Conservation (phyloP, 2,329 filamentous ascomycete species). For the Purpureocillium takamizusanense region DNA sequence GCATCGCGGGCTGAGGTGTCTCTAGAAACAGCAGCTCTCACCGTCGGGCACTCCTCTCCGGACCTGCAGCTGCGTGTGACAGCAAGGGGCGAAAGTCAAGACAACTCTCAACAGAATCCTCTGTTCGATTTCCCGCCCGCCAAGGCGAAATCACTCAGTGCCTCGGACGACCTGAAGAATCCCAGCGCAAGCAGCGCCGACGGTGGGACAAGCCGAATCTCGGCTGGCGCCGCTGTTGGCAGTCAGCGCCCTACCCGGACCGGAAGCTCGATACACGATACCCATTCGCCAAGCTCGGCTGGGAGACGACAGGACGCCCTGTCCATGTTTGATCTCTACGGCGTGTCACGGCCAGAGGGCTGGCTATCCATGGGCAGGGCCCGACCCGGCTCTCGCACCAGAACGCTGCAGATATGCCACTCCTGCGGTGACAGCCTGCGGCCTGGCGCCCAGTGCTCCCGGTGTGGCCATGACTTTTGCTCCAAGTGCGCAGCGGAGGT, state of each 20-base stretch:
- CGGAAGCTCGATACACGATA: background rate
- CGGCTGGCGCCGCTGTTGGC: no score
- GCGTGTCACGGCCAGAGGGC: conserved; percentile 34
- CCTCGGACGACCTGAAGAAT: no score
- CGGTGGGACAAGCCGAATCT: no score
- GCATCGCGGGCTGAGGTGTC: conserved; percentile 12
- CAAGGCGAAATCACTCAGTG: no score
- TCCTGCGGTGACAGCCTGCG: conserved; percentile 34
- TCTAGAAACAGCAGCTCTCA: background rate
- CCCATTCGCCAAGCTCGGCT: conserved; percentile 19
- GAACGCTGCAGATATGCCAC: conserved; percentile 35
- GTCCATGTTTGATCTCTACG: conserved; percentile 37
- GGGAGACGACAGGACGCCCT: conserved; percentile 32
- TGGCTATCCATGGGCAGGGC: conserved; percentile 33
- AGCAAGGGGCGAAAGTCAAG: background rate
- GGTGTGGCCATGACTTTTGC: conserved; percentile 44
- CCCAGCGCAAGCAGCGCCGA: no score
- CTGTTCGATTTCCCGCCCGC: no score
- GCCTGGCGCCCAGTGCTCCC: conserved; percentile 29
- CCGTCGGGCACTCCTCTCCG: no score
- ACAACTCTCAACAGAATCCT: no score
- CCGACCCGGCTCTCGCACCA: conserved; percentile 11
- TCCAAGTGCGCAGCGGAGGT: conserved; percentile 32
- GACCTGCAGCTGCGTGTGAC: no score
- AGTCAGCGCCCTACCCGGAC: no score